Conservation (phyloP, 495 filamentous ascomycete species). For the Neurospora pannonica region DNA sequence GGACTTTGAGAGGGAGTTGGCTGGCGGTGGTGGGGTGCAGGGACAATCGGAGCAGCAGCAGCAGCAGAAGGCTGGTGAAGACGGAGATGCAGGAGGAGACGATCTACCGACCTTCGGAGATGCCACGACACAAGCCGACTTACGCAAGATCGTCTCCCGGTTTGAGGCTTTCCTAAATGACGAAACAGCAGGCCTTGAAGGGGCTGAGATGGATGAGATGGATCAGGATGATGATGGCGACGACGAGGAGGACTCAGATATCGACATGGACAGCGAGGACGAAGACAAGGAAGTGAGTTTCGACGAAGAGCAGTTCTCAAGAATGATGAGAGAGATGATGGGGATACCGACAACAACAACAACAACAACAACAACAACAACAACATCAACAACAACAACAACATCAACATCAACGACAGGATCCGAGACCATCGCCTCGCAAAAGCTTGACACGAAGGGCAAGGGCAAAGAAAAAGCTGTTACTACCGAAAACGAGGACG, state of each 20-base stretch:
- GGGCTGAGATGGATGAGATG: conserved; percentile 68
- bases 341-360: conserved; percentile 47
- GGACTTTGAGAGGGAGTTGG: conserved; percentile 75
- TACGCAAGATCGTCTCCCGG: conserved; percentile 79
- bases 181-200: conserved; percentile 68
- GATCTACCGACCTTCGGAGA: conserved; percentile 54
- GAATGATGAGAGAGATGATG: conserved; percentile 95
- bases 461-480: conserved; percentile 10
- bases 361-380: not conserved
- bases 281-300: conserved; percentile 73
- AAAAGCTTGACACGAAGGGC: conserved; percentile 4
- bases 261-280: conserved; percentile 32
- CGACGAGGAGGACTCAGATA: conserved; percentile 30
- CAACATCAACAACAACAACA: not conserved
- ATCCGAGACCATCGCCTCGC: conserved; percentile 1
- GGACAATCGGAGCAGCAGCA: conserved; percentile 13
- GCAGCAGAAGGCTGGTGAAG: not conserved
- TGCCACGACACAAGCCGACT: conserved; percentile 64
- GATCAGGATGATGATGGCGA: conserved; percentile 48
- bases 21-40: conserved; percentile 18
- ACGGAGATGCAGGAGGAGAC: not conserved
- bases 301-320: conserved; percentile 74
- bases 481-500: conserved; percentile 11
- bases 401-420: not conserved
- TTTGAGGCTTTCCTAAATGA: conserved; percentile 94